Evolutionary conservation across 2,329 filamentous ascomycete species (phyloP), one percentile per base, ranked within the genome.

Genomic region (Sporothrix pseudoabietina): DNA sequence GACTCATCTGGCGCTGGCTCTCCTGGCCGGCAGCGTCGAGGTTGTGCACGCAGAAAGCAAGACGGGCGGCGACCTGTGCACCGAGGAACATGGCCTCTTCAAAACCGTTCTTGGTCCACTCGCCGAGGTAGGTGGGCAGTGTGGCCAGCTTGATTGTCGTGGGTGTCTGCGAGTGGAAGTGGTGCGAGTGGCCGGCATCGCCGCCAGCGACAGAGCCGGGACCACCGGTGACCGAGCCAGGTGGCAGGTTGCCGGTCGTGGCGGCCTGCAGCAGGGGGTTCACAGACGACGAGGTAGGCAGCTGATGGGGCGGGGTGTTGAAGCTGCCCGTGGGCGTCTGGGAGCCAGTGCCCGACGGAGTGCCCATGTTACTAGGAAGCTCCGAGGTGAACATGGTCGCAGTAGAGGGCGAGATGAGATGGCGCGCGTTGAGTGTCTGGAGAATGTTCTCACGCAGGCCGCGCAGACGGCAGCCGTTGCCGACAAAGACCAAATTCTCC

Each of bases 351-450:
- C 94, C 94, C 12, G 92, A 88, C 0, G 96, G 96, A 0, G 96
- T 98, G 41, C 93, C 94, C 80, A 98, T 89, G 82, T 96, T 95
- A 9, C 94, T 98, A 8, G 96, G 96, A 52, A 98, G 90, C 82
- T 99, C 96, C 30, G 94, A 97, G 49, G 94, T 97, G 86, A 98
- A 98, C 79, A 98, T 98, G 57, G 94, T 98, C 69, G 94, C 94
- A 0, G 94, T 95, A 39, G 92, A 94, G 0, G 96, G 96, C 1
- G 94, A 97, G 77, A 99, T 90, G 71, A 98, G 88, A 81, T 97
- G 96, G 76, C 94, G 94, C 68, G 91, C 88, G 52, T 88, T 88
- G 49, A 99, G 88, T 0, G 90, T 94, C 78, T 92, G 88, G 52
- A 98, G 81, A 66, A 99, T 90, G 77, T 95, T 93, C 78, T 98